phyloP scores from a whole-genome alignment of 1,284 basidiomycete genomes.

The Leccinum huronense region DNA sequence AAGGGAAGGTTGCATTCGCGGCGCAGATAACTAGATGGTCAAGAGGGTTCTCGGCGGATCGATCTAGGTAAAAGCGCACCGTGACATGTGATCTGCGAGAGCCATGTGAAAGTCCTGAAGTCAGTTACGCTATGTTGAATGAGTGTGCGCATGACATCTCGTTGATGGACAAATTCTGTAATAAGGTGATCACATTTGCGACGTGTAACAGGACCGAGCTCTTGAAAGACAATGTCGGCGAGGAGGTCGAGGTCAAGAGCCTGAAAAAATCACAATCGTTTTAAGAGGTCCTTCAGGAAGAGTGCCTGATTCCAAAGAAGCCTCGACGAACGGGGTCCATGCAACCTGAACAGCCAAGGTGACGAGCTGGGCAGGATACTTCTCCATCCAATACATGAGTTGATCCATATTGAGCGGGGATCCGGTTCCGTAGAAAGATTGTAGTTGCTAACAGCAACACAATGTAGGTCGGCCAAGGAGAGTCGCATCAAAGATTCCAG shows the following conservation, averaged over 20 bases:
- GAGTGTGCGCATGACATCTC: constrained; percentile 88
- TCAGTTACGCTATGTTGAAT: constrained; percentile 66
- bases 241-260: constrained; percentile 92
- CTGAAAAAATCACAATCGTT: constrained; percentile 65
- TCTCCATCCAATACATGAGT: constrained; percentile 89
- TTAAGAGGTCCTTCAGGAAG: constrained; percentile 69
- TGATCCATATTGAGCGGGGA: constrained; percentile 55
- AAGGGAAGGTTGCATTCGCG: constrained; percentile 92
- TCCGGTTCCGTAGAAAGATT: constrained; percentile 75
- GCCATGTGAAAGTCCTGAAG: constrained; percentile 83
- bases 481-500: constrained; percentile 95
- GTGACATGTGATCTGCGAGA: constrained; percentile 75
- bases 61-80: constrained; percentile 89
- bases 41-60: constrained; percentile 67
- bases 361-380: constrained; percentile 93
- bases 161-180: constrained; percentile 97
- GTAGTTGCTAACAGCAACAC: constrained; percentile 75
- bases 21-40: constrained; percentile 80
- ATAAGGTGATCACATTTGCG: constrained; percentile 99
- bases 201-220: constrained; percentile 85
- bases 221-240: constrained; percentile 92
- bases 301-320: constrained; percentile 57
- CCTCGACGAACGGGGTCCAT: constrained; percentile 91
- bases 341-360: constrained; percentile 92
- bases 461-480: constrained; percentile 83